phyloP scores from a whole-genome alignment of 2,329 filamentous ascomycete species.

The Cordyceps cateniannulata region DNA sequence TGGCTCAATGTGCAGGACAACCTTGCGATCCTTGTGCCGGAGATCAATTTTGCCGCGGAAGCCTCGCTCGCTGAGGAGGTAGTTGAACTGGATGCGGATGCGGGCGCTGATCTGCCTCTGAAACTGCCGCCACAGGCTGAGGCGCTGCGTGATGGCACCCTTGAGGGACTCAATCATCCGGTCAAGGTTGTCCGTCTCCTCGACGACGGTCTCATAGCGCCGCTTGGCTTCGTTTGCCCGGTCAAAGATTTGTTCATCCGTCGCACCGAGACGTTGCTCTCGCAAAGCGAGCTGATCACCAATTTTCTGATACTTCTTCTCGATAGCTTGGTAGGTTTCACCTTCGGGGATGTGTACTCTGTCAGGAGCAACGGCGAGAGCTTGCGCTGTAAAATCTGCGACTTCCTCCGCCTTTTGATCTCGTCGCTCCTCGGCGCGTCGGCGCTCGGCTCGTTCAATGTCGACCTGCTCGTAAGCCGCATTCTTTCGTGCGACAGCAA shows the following conservation, averaged over 20 bases:
- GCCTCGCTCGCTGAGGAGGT: constrained; percentile 79
- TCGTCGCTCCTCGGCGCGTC: constrained; percentile 38
- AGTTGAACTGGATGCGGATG: constrained; percentile 79
- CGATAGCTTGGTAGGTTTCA: constrained; percentile 53
- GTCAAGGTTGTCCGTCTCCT: constrained; percentile 33
- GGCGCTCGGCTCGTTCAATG: constrained; percentile 39
- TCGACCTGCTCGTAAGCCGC: constrained; percentile 45
- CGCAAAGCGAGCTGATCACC: constrained; percentile 51
- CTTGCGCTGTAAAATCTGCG: constrained; percentile 47
- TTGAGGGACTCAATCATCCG: constrained; percentile 41
- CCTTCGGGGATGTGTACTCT: constrained; percentile 58
- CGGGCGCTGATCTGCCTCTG: constrained; percentile 79
- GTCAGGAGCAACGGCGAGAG: constrained; percentile 42
- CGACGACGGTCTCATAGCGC: constrained; percentile 37
- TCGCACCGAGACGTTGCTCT: constrained; percentile 52
- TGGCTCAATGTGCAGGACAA: constrained; percentile 72
- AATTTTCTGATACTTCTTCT: constrained; percentile 49
- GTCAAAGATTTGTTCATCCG: constrained; percentile 57
- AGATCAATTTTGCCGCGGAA: constrained; percentile 78
- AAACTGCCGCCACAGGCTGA: constrained; percentile 73
- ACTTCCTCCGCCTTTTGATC: constrained; percentile 43
- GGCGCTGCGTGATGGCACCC: constrained; percentile 59
- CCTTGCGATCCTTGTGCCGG: constrained; percentile 65
- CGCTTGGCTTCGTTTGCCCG: constrained; percentile 34
- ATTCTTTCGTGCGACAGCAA: constrained; percentile 58